These are phyloP conservation scores for Coniochaeta sp. DNA, from an alignment of 2,329 filamentous ascomycete species.

Conservation along the genomic window DNA sequence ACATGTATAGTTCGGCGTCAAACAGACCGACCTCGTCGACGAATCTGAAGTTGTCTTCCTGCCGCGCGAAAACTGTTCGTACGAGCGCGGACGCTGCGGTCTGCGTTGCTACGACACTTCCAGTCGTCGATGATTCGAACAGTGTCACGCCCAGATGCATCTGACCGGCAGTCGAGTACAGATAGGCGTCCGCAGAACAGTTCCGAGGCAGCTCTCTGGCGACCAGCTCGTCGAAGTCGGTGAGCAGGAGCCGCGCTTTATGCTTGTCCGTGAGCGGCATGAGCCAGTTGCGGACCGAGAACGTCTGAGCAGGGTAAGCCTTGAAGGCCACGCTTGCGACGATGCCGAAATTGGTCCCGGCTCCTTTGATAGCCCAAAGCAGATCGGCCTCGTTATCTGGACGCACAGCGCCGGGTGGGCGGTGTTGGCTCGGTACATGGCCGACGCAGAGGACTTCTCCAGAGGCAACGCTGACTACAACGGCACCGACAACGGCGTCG, in stretches of 20 bases:
- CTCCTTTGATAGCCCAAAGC: slow-evolving; percentile 51
- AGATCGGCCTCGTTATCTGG: slow-evolving; percentile 41
- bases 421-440: slow-evolving; percentile 36
- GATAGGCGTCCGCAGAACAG: slow-evolving; percentile 46
- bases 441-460: slow-evolving; percentile 43
- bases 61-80: slow-evolving; percentile 21
- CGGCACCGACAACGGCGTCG: slow-evolving; percentile 52
- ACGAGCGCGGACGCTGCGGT: slow-evolving; percentile 6
- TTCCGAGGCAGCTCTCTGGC: slow-evolving; percentile 30
- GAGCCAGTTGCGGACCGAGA: slow-evolving; percentile 31
- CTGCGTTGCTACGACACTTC: slow-evolving; percentile 5
- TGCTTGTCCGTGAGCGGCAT: slow-evolving; percentile 20
- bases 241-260: slow-evolving; percentile 27
- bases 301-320: slow-evolving; percentile 32
- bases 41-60: slow-evolving; percentile 18
- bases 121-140: slow-evolving; percentile 29
- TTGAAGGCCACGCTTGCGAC: slow-evolving; percentile 45
- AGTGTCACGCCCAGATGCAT: slow-evolving; percentile 45
- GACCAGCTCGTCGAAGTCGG: slow-evolving; percentile 28
- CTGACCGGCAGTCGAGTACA: slow-evolving; percentile 38
- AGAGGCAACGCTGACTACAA: slow-evolving; percentile 44
- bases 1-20: slow-evolving; percentile 53
- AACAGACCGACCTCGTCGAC: slow-evolving; percentile 46
- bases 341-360: slow-evolving; percentile 52
- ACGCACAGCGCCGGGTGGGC: slow-evolving; percentile 29